Conservation (phyloP, 768 basidiomycete genomes). For the Kwoniella heveanensis region DNA sequence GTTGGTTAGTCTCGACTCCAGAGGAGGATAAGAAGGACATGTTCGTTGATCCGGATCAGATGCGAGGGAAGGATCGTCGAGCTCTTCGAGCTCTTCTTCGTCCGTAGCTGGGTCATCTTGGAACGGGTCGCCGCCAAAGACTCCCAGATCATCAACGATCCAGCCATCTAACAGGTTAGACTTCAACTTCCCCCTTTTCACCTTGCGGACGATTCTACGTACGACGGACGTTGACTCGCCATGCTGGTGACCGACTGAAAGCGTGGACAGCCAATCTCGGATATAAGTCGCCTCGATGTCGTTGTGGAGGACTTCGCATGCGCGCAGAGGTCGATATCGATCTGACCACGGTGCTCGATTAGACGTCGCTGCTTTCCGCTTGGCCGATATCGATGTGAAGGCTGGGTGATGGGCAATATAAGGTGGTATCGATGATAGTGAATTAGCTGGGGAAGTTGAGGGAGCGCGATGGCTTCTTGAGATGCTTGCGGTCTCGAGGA, state of each 20-base stretch:
- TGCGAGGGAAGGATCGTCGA: constrained; percentile 25
- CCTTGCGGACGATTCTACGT: constrained; percentile 46
- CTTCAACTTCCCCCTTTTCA: constrained; percentile 32
- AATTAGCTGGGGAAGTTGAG: too few relatives aligned
- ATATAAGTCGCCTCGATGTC: constrained; percentile 52
- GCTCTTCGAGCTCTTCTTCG: constrained; percentile 31
- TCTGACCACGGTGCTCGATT: constrained; percentile 52
- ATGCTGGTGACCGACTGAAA: constrained; percentile 40
- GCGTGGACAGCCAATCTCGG: constrained; percentile 50
- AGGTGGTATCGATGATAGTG: not conserved
- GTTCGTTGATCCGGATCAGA: constrained; percentile 27
- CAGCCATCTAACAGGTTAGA: constrained; percentile 41
- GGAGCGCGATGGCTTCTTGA: too few relatives aligned
- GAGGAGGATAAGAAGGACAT: constrained; percentile 23
- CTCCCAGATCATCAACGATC: constrained; percentile 54
- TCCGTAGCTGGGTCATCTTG: constrained; percentile 12
- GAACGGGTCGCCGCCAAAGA: constrained; percentile 34
- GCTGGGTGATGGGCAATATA: constrained; percentile 30
- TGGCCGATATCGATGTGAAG: constrained; percentile 17
- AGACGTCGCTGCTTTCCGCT: not conserved
- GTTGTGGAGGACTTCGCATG: constrained; percentile 52
- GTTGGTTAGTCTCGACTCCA: constrained; percentile 65
- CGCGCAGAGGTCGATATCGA: constrained; percentile 42
- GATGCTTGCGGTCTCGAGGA: not conserved
- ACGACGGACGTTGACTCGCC: constrained; percentile 6